Conservation (phyloP, 1,139 yeast genomes). For the Saccharomycopsis crataegensis region DNA sequence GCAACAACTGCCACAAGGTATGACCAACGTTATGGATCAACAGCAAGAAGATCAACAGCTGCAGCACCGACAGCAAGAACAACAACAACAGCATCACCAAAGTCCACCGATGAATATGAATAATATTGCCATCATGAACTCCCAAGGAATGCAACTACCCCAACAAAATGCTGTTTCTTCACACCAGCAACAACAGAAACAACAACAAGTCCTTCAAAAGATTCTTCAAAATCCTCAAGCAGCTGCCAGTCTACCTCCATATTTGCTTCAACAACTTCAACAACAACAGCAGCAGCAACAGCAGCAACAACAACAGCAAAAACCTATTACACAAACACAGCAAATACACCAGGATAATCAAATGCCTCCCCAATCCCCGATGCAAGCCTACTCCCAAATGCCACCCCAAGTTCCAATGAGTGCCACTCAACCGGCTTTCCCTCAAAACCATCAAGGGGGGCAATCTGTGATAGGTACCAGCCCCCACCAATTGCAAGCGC, state of each 20-base stretch:
- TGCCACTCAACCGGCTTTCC: conserved; percentile 23
- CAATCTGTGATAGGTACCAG: too few relatives aligned
- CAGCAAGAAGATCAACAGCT: conserved; percentile 23
- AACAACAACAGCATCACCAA: conserved; percentile 23
- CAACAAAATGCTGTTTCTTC: not conserved
- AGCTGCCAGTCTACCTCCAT: conserved; percentile 10
- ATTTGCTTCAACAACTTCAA: conserved; percentile 9
- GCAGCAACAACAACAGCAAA: conserved; percentile 17
- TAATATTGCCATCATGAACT: not conserved
- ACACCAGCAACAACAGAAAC: conserved; percentile 1
- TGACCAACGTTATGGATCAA: not conserved
- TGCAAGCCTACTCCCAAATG: conserved; percentile 24
- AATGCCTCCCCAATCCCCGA: conserved; percentile 23
- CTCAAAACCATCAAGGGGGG: not conserved
- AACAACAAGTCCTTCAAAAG: not conserved
- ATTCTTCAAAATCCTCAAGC: conserved; percentile 9
- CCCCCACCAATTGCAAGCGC: too few relatives aligned
- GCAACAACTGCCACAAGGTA: not conserved
- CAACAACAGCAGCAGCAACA: conserved; percentile 11
- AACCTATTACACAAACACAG: conserved; percentile 11
- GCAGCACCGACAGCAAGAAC: conserved; percentile 18
- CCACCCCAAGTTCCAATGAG: conserved; percentile 20
- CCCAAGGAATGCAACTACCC: not conserved
- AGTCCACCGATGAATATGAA: not conserved
- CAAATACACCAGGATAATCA: conserved; percentile 23